Base-by-base conservation (phyloP, 1,284 basidiomycete genomes). In the Tremellales sp. region DNA sequence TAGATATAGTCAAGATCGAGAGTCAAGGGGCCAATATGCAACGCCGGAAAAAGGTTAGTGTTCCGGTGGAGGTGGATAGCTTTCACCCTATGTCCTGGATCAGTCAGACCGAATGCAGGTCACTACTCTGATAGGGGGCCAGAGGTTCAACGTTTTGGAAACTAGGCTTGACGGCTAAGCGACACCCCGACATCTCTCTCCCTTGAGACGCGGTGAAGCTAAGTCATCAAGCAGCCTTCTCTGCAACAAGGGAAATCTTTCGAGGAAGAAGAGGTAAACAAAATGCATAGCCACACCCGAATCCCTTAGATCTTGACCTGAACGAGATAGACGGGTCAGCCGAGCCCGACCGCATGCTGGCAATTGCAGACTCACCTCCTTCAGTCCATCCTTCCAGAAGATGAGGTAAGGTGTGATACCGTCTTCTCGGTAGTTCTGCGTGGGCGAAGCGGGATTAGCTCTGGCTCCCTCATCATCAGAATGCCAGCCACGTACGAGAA, bases 301-400 rank as follows among this genome's bases (percentile, higher is more conserved):
- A 39, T 12, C 18, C 24, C 7, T 26, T 39, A 39, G 19, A 39
- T 26, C 37, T 39, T 39, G 37, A 39, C 37, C 37, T 39, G 21
- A 39, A 9, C n/a, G n/a, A 26, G 27, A 24, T 10, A 8, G 9
- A 36, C 10, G 14, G 9, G 22, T 10, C 29, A 31, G 29, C 29
- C 10, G 22, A 36, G 9, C n/a, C n/a, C 22, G 34, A 16, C 34
- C n/a, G 34, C 9, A 36, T 16, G 18, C 9, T 36, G 27, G 24
- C 24, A 31, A 10, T 10, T 31, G 24, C 24, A 21, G 8, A 39
- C 37, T 39, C 7, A 39, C 37, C 67, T 82, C 77, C 74, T 89
- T 87, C 58, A 90, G 72, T 42, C 91, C 91, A 72, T 94, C 82
- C 76, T 86, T 91, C 90, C 89, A 94, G 78, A 93, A 86, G 32